phyloP scores from a whole-genome alignment of 495 filamentous ascomycete species.

The Xylaria venustula region DNA sequence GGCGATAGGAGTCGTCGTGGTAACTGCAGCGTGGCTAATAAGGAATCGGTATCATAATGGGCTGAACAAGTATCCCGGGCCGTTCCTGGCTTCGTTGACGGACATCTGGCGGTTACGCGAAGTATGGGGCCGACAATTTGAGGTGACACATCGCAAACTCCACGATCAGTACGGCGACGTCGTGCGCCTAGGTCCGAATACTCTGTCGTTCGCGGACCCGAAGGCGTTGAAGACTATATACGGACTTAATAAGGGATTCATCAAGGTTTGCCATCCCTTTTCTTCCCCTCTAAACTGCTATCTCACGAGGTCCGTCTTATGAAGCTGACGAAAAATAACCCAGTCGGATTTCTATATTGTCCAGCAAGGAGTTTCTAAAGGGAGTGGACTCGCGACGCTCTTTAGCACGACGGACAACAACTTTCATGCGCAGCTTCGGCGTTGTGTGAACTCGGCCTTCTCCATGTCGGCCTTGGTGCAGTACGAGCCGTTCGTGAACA shows the following conservation, averaged over 20 bases:
- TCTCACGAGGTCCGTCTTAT: no score
- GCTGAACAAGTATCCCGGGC: slow-evolving; percentile 65
- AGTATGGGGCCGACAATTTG: slow-evolving; percentile 59
- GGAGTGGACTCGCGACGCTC: slow-evolving; percentile 65
- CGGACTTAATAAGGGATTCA: slow-evolving; percentile 78
- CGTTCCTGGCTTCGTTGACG: slow-evolving; percentile 64
- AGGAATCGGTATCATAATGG: slow-evolving; percentile 58
- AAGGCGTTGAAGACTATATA: slow-evolving; percentile 72
- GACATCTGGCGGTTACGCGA: slow-evolving; percentile 69
- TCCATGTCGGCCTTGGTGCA: slow-evolving; percentile 69
- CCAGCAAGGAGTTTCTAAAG: slow-evolving; percentile 63
- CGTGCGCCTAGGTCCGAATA: slow-evolving; percentile 67
- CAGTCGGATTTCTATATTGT: slow-evolving; percentile 73
- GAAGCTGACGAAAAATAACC: slow-evolving; percentile 11
- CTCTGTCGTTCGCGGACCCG: slow-evolving; percentile 65
- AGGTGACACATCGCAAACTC: slow-evolving; percentile 63
- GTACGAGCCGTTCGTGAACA: slow-evolving; percentile 73
- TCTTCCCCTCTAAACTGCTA: background rate
- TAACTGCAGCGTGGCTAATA: slow-evolving; percentile 44
- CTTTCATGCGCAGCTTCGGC: slow-evolving; percentile 69
- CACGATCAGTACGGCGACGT: slow-evolving; percentile 72
- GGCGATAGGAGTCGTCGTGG: slow-evolving; percentile 36
- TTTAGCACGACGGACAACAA: slow-evolving; percentile 75
- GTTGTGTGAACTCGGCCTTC: slow-evolving; percentile 70
- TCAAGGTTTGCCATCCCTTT: slow-evolving; percentile 53